These are phyloP conservation scores for Limtongozyma cylindracea DNA, from an alignment of 805 yeast genomes.

Conservation along the genomic window DNA sequence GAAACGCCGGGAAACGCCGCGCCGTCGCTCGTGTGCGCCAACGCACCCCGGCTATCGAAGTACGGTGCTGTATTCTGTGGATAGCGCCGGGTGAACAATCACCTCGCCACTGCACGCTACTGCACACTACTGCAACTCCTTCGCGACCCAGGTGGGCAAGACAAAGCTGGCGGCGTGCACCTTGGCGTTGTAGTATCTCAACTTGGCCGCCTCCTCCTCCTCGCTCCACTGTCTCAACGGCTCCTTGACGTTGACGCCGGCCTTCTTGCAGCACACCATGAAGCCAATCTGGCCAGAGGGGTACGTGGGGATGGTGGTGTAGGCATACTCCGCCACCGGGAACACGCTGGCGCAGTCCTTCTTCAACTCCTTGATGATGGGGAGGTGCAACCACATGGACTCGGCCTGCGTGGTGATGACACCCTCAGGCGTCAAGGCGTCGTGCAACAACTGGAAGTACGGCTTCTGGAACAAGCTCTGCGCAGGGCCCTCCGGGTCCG, in stretches of 20 bases:
- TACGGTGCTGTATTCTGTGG: too few relatives aligned
- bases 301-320: conserved; percentile 86
- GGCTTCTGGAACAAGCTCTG: conserved; percentile 81
- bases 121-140: conserved; percentile 12
- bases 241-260: conserved; percentile 29
- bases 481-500: conserved; percentile 98
- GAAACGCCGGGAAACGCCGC: too few relatives aligned
- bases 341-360: conserved; percentile 62
- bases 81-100: too few relatives aligned
- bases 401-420: conserved; percentile 89
- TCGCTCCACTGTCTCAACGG: conserved; percentile 45
- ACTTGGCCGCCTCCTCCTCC: conserved; percentile 32
- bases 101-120: too few relatives aligned
- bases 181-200: conserved; percentile 61
- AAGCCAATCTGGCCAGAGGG: conserved; percentile 97
- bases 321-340: conserved; percentile 80
- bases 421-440: conserved; percentile 84
- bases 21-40: too few relatives aligned
- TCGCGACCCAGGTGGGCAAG: conserved; percentile 74
- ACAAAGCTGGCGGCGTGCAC: conserved; percentile 80
- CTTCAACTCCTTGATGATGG: conserved; percentile 61
- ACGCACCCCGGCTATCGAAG: too few relatives aligned
- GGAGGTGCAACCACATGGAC: conserved; percentile 79
- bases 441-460: conserved; percentile 61
- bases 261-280: conserved; percentile 79